Conservation (phyloP, 2,329 filamentous ascomycete species). For the Aspergillus aculeatus region DNA sequence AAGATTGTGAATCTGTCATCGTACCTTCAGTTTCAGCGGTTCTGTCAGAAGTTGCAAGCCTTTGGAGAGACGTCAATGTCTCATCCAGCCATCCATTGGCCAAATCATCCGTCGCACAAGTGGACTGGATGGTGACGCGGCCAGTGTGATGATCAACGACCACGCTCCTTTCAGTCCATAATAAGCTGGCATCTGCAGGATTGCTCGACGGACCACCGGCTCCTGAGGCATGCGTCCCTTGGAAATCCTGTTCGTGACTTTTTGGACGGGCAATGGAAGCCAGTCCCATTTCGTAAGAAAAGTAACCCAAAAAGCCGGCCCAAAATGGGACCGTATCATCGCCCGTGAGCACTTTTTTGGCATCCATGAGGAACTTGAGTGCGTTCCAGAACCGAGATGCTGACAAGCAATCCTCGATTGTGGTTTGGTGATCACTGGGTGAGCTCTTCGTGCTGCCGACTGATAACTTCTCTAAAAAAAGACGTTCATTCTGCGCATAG, state of each 20-base stretch:
- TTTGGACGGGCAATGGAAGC: slow-evolving; percentile 50
- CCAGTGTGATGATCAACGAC: slow-evolving; percentile 70
- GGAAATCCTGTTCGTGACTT: slow-evolving; percentile 37
- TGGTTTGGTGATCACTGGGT: background rate
- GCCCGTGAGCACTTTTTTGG: slow-evolving; percentile 38
- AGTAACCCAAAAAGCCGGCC: slow-evolving; percentile 80
- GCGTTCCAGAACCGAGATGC: slow-evolving; percentile 35
- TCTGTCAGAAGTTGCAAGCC: slow-evolving; percentile 14
- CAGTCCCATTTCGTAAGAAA: slow-evolving; percentile 81
- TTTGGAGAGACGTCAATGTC: slow-evolving; percentile 26
- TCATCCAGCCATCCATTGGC: slow-evolving; percentile 49
- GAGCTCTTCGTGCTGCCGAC: background rate
- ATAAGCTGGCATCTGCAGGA: slow-evolving; percentile 70
- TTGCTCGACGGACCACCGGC: slow-evolving; percentile 24
- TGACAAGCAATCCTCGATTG: slow-evolving; percentile 19
- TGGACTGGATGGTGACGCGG: slow-evolving; percentile 65
- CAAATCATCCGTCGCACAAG: slow-evolving; percentile 46
- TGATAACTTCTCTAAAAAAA: slow-evolving; percentile 25
- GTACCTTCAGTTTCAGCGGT: slow-evolving; percentile 6
- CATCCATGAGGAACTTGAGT: slow-evolving; percentile 41
- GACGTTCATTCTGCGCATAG: slow-evolving; percentile 21
- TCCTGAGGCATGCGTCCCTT: background rate
- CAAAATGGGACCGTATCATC: slow-evolving; percentile 60
- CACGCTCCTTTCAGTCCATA: slow-evolving; percentile 74
- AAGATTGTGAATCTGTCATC: slow-evolving; percentile 20